Percentiles rank a stretch among this genome's conserved stretches.
Evolutionary conservation across 2,329 filamentous ascomycete species (phyloP).

Genomic region (Diaporthe australafricana): DNA sequence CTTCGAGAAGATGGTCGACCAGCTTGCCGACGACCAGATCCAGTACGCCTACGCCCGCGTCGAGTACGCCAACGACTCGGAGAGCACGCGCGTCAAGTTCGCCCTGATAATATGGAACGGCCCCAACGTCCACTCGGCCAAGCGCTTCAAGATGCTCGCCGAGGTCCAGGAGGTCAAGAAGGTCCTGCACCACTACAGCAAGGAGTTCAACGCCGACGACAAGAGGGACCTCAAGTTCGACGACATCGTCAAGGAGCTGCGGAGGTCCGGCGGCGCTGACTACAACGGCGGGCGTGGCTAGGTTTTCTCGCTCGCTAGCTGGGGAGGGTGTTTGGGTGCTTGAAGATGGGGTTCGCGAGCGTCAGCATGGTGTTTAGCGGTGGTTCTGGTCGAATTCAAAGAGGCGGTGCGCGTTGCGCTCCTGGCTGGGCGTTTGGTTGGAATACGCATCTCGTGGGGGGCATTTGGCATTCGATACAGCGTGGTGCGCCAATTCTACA

Average conservation of each 20-base stretch:
- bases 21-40: conserved; percentile 69
- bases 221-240: conserved; percentile 69
- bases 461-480: conserved; percentile 29
- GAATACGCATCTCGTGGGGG: conserved; percentile 26
- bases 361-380: conserved; percentile 29
- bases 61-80: conserved; percentile 78
- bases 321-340: not conserved
- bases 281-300: conserved; percentile 75
- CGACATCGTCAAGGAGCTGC: conserved; percentile 70
- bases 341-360: not conserved
- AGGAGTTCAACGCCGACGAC: conserved; percentile 72
- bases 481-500: conserved; percentile 16
- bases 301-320: not conserved
- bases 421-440: conserved; percentile 17
- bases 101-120: conserved; percentile 77
- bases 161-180: conserved; percentile 64
- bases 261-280: conserved; percentile 77
- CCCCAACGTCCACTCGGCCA: conserved; percentile 53
- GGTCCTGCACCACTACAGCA: conserved; percentile 72
- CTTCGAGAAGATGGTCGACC: conserved; percentile 64
- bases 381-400: conserved; percentile 13
- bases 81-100: conserved; percentile 77
- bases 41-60: conserved; percentile 75
- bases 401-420: conserved; percentile 14
- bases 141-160: conserved; percentile 26